Percentiles rank a stretch among this genome's conserved stretches.
phyloP scores from a whole-genome alignment of 1,139 yeast species.

The Debaryomycetaceae sp. region DNA sequence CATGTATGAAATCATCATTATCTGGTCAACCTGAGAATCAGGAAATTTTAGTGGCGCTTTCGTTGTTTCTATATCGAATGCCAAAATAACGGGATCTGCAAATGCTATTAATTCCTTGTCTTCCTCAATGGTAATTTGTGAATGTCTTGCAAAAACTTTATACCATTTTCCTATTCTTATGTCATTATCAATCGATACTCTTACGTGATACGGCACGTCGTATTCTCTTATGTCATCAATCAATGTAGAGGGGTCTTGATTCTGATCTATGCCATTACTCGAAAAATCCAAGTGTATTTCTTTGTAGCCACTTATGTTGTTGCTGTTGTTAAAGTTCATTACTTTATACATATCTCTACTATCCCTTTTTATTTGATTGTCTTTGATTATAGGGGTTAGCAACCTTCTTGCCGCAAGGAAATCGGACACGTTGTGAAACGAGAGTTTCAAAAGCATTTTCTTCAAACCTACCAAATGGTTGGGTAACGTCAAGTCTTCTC shows the following conservation, averaged over 20 bases:
- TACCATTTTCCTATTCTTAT: slow-evolving; percentile 97
- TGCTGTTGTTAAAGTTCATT: slow-evolving; percentile 39
- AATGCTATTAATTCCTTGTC: slow-evolving; percentile 79
- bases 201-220: slow-evolving; percentile 94
- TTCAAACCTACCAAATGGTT: slow-evolving; percentile 83
- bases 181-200: slow-evolving; percentile 86
- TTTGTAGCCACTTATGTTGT: slow-evolving; percentile 14
- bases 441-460: slow-evolving; percentile 60
- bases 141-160: slow-evolving; percentile 63
- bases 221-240: slow-evolving; percentile 86
- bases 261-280: slow-evolving; percentile 2
- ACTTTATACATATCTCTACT: slow-evolving; percentile 70
- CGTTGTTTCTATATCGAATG: slow-evolving; percentile 97
- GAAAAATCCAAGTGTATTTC: slow-evolving; percentile 13
- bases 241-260: slow-evolving; percentile 55
- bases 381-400: slow-evolving; percentile 65
- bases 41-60: slow-evolving; percentile 96
- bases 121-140: slow-evolving; percentile 55
- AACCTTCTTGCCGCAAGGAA: slow-evolving; percentile 69
- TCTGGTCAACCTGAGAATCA: slow-evolving; percentile 85
- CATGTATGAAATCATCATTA: slow-evolving; percentile 99
- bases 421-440: slow-evolving; percentile 74
- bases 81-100: slow-evolving; percentile 96
- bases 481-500: slow-evolving; percentile 77
- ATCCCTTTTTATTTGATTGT: slow-evolving; percentile 61